Evolutionary conservation across 2,329 filamentous ascomycete species (phyloP), one percentile per base, ranked within the genome.

Genomic region (Hymenoscyphus repandus): DNA sequence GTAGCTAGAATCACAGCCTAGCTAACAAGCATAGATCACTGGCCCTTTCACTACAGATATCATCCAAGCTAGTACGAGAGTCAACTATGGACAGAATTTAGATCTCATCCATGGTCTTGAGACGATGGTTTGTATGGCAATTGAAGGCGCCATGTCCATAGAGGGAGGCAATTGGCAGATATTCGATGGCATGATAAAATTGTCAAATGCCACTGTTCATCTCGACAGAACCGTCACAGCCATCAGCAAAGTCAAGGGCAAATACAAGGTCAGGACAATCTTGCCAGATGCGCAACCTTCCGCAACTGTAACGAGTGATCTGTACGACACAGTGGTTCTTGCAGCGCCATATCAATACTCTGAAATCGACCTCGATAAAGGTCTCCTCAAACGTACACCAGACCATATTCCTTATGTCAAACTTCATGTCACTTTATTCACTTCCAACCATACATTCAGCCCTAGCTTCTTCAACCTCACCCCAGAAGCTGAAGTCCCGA

Each of bases 41-140:
- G 71, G 75, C 0, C 66, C 73, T 0, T 97, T 95, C 65, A 75
- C 84, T 0, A 79, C 80, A 12, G 89, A 99, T 45, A 81, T 99
- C 43, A 82, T 97, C 22, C 92, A 97, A 69, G 89, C 92, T 1
- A 87, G 84, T 51, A 96, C 93, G 1, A 79, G 93, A 17, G 92
- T 96, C 56, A 97, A 97, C 68, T 99, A 96, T 69, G 93, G 88
- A 1, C 89, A 91, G 44, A 96, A 97, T 60, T 69, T 97, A 11
- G 79, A 75, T n/a, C 73, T 82, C 33, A 93, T 97, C 43, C 91
- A 97, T 63, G 93, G 90, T 0, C 71, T 99, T 1, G 90, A 95
- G 62, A 83, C 91, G 1, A 90, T 96, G 86, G 80, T 80, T 2
- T 92, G 90, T 39, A 89, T 97, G 82, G 88, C 91, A 2, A 87